These are phyloP conservation scores for Kazachstania martiniae DNA, from an alignment of 805 yeast species.

Conservation along the genomic window DNA sequence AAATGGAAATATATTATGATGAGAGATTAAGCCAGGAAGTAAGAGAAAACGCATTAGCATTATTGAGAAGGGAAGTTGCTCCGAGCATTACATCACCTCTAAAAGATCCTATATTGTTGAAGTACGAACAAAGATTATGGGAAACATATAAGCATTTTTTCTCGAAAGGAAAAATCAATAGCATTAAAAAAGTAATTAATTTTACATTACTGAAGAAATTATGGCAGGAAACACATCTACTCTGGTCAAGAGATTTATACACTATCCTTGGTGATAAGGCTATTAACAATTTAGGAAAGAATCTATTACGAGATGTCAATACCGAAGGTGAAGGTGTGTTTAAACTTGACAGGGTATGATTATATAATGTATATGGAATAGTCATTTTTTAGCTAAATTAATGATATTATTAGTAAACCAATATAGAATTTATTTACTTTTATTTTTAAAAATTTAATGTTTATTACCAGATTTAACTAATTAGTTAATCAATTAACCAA, in stretches of 20 bases:
- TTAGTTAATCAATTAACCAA: neutral
- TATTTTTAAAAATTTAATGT: no score
- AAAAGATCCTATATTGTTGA: conserved; percentile 21
- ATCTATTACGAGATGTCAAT: conserved; percentile 3
- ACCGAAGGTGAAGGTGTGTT: conserved; percentile 2
- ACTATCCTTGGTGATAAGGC: neutral
- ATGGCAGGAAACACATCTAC: conserved; percentile 1
- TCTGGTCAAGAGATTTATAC: no score
- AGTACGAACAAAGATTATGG: conserved; percentile 16
- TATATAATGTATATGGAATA: no score
- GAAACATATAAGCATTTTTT: conserved; percentile 3
- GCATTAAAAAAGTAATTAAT: conserved; percentile 1
- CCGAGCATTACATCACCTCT: conserved; percentile 10
- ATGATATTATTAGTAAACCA: no score
- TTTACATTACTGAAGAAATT: conserved; percentile 1
- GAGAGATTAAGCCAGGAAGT: conserved; percentile 5
- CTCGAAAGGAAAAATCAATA: neutral
- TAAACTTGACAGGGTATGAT: conserved; percentile 1
- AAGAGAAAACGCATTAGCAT: conserved; percentile 7
- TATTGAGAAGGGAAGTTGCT: conserved; percentile 9
- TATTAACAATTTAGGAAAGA: conserved; percentile 4
- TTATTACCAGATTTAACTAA: neutral
- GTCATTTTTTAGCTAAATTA: no score
- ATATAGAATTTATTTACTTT: no score
- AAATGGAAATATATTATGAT: conserved; percentile 18